phyloP scores from a whole-genome alignment of 2,329 filamentous ascomycete species.

The Ampelomyces quisqualis region DNA sequence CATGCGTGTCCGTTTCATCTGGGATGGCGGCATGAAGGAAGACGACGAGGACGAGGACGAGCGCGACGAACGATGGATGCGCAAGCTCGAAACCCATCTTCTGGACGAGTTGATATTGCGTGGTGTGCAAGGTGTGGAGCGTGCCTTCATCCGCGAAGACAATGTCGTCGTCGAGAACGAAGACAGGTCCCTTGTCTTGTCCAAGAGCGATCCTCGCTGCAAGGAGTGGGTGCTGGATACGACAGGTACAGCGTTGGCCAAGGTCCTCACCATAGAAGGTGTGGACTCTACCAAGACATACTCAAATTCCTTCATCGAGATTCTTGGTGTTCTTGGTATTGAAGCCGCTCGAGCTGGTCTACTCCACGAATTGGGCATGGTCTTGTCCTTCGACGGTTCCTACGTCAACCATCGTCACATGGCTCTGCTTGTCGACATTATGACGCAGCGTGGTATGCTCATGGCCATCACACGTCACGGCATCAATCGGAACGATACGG shows the following conservation, averaged over 20 bases:
- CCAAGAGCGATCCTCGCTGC: conserved; percentile 72
- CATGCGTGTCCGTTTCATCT: conserved; percentile 84
- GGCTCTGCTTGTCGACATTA: conserved; percentile 91
- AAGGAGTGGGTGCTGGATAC: conserved; percentile 97
- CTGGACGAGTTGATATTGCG: conserved; percentile 88
- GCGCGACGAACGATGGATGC: conserved; percentile 71
- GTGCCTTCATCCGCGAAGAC: conserved; percentile 78
- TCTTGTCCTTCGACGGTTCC: conserved; percentile 96
- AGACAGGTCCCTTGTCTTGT: conserved; percentile 72
- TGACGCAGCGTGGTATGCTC: conserved; percentile 91
- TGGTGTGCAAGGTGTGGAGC: conserved; percentile 83
- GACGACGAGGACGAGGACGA: conserved; percentile 82
- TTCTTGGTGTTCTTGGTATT: conserved; percentile 93
- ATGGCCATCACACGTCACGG: conserved; percentile 97
- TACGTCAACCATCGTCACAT: conserved; percentile 99
- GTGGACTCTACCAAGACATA: conserved; percentile 85
- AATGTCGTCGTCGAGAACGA: conserved; percentile 57
- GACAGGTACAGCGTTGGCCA: conserved; percentile 80
- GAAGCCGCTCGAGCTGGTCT: conserved; percentile 87
- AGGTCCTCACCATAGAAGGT: conserved; percentile 81
- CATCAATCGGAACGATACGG: conserved; percentile 97
- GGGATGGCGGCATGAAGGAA: conserved; percentile 56
- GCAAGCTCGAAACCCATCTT: conserved; percentile 82
- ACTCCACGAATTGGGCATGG: conserved; percentile 83
- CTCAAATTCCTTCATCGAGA: conserved; percentile 93